Base-by-base conservation (phyloP, 116 monocot species). In the Posidonia oceanica region DNA sequence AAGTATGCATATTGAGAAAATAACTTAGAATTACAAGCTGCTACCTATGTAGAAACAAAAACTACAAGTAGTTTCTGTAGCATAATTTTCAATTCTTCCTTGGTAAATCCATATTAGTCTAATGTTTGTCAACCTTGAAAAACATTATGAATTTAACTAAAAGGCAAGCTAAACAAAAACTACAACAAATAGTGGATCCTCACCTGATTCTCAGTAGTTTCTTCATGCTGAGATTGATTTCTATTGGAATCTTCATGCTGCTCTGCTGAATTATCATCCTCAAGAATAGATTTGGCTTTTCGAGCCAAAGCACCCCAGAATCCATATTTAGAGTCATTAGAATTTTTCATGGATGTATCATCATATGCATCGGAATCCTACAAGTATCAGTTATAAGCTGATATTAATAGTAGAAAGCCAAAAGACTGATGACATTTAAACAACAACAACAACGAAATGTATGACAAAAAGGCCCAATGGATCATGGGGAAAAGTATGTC, bases 291-390 rank as follows among this genome's bases (percentile, higher is more conserved):
- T 82, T 80, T 91, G 61, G 91, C 91, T 75, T 96, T 91, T 80
- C 76, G 80, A 59, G 96, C 85, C 68, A 96, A 68, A 69, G 83
- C 78, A n/a, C 76, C 89, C 96, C 91, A 96, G 62, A 96, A 88
- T 68, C 96, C 91, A 76, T 88, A 72, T 64, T 80, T 88, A 0
- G 80, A 54, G 18, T 86, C 83, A 59, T 83, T 76, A 18, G 70
- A 78, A 61, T 63, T 75, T 74, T 67, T 86, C 72, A 70, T 71
- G 12, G 88, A 84, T 59, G 86, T 78, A 75, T 83, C 81, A 48
- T 84, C 73, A 76, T 12, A 66, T 38, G 21, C 20, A 61, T 54
- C 72, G 21, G 76, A 57, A 63, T 77, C 84, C 91, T 91, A 75
- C 71, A 85, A 62, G 0, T 5, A 72, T 7, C 51, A 68, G 51